phyloP scores from a whole-genome alignment of 352 stramenopile species.

The Globisporangium recalcitrans region DNA sequence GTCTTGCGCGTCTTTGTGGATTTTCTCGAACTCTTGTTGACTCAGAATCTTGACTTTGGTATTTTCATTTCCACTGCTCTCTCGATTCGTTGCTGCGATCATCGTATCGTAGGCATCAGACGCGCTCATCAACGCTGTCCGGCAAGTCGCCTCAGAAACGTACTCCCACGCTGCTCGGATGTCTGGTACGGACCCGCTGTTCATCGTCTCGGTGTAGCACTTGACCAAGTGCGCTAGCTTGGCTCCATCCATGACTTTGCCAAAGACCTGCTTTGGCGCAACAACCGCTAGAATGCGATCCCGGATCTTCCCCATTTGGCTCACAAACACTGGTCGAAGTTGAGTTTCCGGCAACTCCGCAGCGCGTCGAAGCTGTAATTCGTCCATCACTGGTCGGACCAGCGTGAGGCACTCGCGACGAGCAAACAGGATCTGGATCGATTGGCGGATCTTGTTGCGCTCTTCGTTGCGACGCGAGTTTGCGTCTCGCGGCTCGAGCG shows the following conservation, averaged over 20 bases:
- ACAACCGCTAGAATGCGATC: constrained; percentile 45
- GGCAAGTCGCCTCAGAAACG: constrained; percentile 72
- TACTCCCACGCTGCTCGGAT: constrained; percentile 84
- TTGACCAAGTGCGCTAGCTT: constrained; percentile 57
- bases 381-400: constrained; percentile 67
- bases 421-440: constrained; percentile 66
- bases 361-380: constrained; percentile 53
- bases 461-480: constrained; percentile 47
- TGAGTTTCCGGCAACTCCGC: constrained; percentile 41
- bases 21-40: constrained; percentile 65
- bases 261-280: constrained; percentile 56
- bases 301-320: constrained; percentile 56
- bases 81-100: constrained; percentile 32
- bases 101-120: constrained; percentile 50
- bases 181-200: constrained; percentile 66
- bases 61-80: constrained; percentile 18
- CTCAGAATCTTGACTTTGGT: constrained; percentile 41
- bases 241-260: constrained; percentile 53
- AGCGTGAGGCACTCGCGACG: constrained; percentile 74
- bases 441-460: constrained; percentile 61
- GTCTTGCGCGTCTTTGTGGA: constrained; percentile 74
- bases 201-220: constrained; percentile 78
- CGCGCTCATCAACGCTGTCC: constrained; percentile 46
- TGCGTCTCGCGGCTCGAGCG: constrained; percentile 50
- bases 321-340: constrained; percentile 76